A percentile compares a stretch with the other conserved stretches of the same genome.
Conservation (phyloP, 2,329 filamentous ascomycete genomes). For the Trichoderma sp. region DNA sequence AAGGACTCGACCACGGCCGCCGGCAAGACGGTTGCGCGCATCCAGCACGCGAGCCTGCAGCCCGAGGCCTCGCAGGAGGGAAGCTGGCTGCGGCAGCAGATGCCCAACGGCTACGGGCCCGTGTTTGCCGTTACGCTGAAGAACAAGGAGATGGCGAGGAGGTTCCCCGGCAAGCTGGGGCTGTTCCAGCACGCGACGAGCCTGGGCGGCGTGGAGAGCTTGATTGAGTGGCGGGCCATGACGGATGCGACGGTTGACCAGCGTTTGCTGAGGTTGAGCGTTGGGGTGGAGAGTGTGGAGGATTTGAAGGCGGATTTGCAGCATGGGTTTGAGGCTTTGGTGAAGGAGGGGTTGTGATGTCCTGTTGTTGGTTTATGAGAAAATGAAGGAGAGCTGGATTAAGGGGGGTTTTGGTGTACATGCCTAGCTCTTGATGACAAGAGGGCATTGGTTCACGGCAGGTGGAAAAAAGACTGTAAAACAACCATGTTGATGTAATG, state of each 20-base stretch:
- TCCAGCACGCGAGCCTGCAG: slow-evolving; percentile 83
- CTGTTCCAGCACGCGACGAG: slow-evolving; percentile 96
- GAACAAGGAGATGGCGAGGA: slow-evolving; percentile 60
- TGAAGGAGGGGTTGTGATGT: slow-evolving; percentile 19
- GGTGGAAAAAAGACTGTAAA: not conserved
- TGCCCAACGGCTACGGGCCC: slow-evolving; percentile 87
- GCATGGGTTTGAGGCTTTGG: slow-evolving; percentile 62
- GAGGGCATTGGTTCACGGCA: not conserved
- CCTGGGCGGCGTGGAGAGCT: slow-evolving; percentile 87
- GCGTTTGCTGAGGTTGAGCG: slow-evolving; percentile 74
- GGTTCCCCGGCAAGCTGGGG: slow-evolving; percentile 73
- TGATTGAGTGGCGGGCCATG: slow-evolving; percentile 97
- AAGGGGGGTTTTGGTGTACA: not conserved
- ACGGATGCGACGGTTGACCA: slow-evolving; percentile 73
- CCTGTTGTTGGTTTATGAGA: not conserved
- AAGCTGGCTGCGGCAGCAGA: slow-evolving; percentile 79
- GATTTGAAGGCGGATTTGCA: slow-evolving; percentile 78
- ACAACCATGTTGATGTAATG: not conserved
- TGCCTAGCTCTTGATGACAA: not conserved
- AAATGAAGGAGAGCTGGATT: not conserved
- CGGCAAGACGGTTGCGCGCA: slow-evolving; percentile 55
- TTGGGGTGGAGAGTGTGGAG: slow-evolving; percentile 84
- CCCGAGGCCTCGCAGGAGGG: slow-evolving; percentile 55
- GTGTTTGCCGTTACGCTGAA: slow-evolving; percentile 78
- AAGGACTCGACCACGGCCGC: slow-evolving; percentile 45